Evolutionary conservation across 2,329 filamentous ascomycete species (phyloP).

Genomic region (Truncatella angustata): DNA sequence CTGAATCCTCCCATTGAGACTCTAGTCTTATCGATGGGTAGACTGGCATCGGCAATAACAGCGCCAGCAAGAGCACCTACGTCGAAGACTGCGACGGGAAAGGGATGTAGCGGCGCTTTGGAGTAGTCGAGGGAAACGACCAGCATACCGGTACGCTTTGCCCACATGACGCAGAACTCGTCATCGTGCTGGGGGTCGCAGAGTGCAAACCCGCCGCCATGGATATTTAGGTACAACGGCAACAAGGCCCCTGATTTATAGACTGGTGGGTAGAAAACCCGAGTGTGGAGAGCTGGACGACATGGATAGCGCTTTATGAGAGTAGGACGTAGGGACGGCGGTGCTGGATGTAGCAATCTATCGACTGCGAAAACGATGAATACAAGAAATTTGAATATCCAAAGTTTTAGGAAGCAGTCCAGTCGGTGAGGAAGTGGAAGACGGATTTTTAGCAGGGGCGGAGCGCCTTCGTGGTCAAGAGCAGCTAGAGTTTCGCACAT

Average conservation of each 20-base stretch:
- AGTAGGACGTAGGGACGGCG: not conserved
- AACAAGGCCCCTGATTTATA: constrained; percentile 8
- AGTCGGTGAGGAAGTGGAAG: constrained; percentile 7
- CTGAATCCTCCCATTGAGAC: constrained; percentile 43
- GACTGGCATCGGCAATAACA: constrained; percentile 34
- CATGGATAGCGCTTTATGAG: constrained; percentile 6
- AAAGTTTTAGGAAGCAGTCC: constrained; percentile 8
- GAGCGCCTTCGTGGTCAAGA: not conserved
- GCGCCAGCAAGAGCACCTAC: constrained; percentile 36
- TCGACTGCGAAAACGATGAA: not conserved
- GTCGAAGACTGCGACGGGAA: constrained; percentile 38
- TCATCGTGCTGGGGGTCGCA: constrained; percentile 37
- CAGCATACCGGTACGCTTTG: constrained; percentile 32
- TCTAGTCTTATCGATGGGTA: constrained; percentile 38
- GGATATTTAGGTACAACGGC: constrained; percentile 40
- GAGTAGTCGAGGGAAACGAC: constrained; percentile 43
- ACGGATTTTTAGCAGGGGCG: constrained; percentile 8
- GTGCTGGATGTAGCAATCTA: constrained; percentile 5
- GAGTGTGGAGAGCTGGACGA: constrained; percentile 5
- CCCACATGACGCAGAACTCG: constrained; percentile 40
- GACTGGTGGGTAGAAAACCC: constrained; percentile 9
- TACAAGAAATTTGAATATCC: constrained; percentile 1
- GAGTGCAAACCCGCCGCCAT: constrained; percentile 42
- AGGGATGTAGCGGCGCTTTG: constrained; percentile 37
- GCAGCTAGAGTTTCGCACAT: constrained; percentile 5